Base-by-base conservation (phyloP, 805 yeast genomes). In the Scheffersomyces lignosus region DNA sequence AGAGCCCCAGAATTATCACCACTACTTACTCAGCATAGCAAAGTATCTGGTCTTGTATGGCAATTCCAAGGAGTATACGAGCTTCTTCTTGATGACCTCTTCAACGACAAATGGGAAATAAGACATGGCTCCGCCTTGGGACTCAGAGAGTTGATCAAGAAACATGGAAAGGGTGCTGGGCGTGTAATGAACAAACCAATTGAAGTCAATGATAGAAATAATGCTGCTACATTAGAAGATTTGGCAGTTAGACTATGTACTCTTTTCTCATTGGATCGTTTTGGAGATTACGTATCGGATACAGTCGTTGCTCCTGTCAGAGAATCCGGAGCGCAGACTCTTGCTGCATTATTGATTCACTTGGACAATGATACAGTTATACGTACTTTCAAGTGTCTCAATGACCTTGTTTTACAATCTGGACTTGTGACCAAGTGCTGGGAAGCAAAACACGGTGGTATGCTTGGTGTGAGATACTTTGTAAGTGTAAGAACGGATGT, bases 381-480 rank as follows among this genome's bases (percentile, higher is more conserved):
- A 6, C 70, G 74, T 33, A 78, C 87, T 0, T 91, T 89, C 54
- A 53, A 68, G 8, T 80, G 82, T 14, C 70, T 93, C 40, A 76
- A 80, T 34, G 73, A 77, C 29, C 65, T 93, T 34, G 88, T 90
- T 1, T 60, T 83, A 32, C 97, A 91, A 57, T 70, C 73, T 29
- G 59, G 69, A 9, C 66, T 73, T 29, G 54, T 65, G 13, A 78
- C 83, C 3, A 61, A 56, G 40, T 75, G 89, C 37, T 93, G 99
- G 99, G 97, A 95, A 57, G 98, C 96, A 3, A 86, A 93, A 41
- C 99, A 93, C 68, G 99, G 98, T 49, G 99, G 98, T 33, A 81
- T 93, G 82, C 75, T 93, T 9, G 99, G 98, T 0, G 69, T 93
- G 35, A 72, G 96, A 35, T 93, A 93, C 60, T 82, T 93, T 49